Base-by-base conservation (phyloP, 2,329 filamentous ascomycete species). In the Chaetomium sp. region DNA sequence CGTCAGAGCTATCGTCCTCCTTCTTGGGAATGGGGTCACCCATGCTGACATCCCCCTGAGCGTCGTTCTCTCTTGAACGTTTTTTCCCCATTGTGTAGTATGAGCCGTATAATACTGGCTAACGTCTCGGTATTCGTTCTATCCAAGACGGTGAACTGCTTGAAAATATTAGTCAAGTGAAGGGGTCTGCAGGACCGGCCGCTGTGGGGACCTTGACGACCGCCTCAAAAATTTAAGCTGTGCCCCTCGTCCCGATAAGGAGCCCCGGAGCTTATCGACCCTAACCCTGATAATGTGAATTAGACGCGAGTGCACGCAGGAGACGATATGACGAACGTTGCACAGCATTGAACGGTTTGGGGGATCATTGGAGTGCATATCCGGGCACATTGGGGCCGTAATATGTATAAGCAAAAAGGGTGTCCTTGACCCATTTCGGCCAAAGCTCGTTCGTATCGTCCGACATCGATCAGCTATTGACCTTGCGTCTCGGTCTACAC, bases 1-100 rank as follows among this genome's bases (percentile, higher is more conserved):
- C 80, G 59, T 81, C 79, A 12, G 77, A 79, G 68, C 73, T 74
- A 49, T 70, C 59, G 56, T 76, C 72, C 52, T 74, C 71, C 64
- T 71, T 70, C 57, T 64, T 67, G 46, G 69, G 60, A 19, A 64
- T 57, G 44, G 66, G 57, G 41, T 64, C 62, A 34, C 38, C 37
- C 58, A 62, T 53, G 55, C 55, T 27, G 49, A 59, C 48, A 35
- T 62, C 61, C 33, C 60, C 54, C 56, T 66, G 65, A 44, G 60
- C 66, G 49, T 68, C 69, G 40, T 63, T 64, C 19, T 72, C 69
- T 68, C 70, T 70, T 60, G 69, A 58, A 36, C 70, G 62, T 53
- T 72, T 72, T 58, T 70, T 72, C 9, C 64, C 69, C 70, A 72
- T 72, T 57, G 38, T 59, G 52, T 36, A 32, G 9, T 11, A 3